Percentiles rank a stretch among this genome's conserved stretches.
Conservation (phyloP, 495 filamentous ascomycete genomes). For the Trichoderma virens region DNA sequence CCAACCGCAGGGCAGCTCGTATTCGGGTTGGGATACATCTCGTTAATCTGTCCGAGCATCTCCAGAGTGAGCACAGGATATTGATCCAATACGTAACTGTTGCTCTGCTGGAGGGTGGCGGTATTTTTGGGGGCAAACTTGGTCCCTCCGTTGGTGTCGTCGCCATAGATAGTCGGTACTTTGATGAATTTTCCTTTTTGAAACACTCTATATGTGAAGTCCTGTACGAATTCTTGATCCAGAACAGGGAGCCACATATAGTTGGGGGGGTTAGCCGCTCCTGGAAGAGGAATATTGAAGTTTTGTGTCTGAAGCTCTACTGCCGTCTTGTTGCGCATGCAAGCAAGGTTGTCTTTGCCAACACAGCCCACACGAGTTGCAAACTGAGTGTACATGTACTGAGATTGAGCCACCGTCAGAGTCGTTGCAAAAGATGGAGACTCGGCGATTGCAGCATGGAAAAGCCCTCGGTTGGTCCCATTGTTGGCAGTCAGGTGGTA, state of each 20-base stretch:
- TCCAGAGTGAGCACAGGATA: slow-evolving; percentile 36
- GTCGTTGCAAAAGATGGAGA: slow-evolving; percentile 48
- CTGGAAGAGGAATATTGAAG: slow-evolving; percentile 34
- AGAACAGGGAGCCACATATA: slow-evolving; percentile 33
- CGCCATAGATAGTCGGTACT: slow-evolving; percentile 53
- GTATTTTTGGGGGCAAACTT: slow-evolving; percentile 41
- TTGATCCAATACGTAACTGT: slow-evolving; percentile 43
- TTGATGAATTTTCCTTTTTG: slow-evolving; percentile 43
- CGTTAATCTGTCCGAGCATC: slow-evolving; percentile 38
- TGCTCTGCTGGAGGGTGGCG: slow-evolving; percentile 23
- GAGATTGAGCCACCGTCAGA: slow-evolving; percentile 41
- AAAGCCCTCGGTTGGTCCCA: slow-evolving; percentile 34
- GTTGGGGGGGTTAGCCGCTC: background rate
- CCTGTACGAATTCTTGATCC: slow-evolving; percentile 46
- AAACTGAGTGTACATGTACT: slow-evolving; percentile 48
- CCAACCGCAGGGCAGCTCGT: slow-evolving; percentile 30
- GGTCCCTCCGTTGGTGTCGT: slow-evolving; percentile 53
- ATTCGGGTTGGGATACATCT: slow-evolving; percentile 31
- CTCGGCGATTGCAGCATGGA: slow-evolving; percentile 48
- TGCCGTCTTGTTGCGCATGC: slow-evolving; percentile 41
- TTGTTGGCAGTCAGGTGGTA: slow-evolving; percentile 30
- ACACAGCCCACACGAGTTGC: slow-evolving; percentile 41
- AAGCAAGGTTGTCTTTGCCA: slow-evolving; percentile 38
- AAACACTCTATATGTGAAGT: slow-evolving; percentile 46
- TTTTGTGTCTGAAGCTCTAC: slow-evolving; percentile 40